Base-by-base conservation (phyloP, 2,329 filamentous ascomycete genomes). In the Beauveria rudraprayagi region DNA sequence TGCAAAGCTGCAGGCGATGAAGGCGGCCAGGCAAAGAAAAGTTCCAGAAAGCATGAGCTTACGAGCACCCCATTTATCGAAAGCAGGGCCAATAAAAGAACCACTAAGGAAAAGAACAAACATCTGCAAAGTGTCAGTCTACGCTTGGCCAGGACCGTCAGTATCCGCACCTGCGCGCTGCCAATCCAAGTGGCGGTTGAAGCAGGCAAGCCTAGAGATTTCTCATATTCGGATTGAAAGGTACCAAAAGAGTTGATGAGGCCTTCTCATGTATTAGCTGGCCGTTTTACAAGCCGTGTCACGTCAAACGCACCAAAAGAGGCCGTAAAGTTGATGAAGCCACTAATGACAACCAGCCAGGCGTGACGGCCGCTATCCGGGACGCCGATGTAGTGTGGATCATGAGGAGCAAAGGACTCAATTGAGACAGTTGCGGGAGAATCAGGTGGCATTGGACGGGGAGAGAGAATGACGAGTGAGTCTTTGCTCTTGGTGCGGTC, bases 171-270 rank as follows among this genome's bases (percentile, higher is more conserved):
- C 62, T 71, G 70, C 24, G 66, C 34, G 52, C 69, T 67, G 14
- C 78, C 77, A 48, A 80, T 77, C 76, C 76, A 79, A 22, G 75
- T 72, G 17, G 78, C 66, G 47, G 46, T 71, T 65, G 44, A 68
- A 22, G 75, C 70, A 6, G 67, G 63, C 30, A 48, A 55, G 65
- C 77, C 60, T 50, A 71, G 63, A 66, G 74, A 66, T 56, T 69
- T 73, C 51, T 65, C 64, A 63, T 84, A 85, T 68, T 80, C 79
- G 3, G 77, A 76, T 63, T 85, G 81, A 61, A 82, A 85, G 3
- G 80, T 77, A 3, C 82, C 82, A 63, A 83, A 84, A n/a, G 78
- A 69, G 63, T 74, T 72, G 22, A 71, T n/a, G 16, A 71, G 59
- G 8, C 69, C 69, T 71, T 9, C 5, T 8, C 10, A 14, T 34